Percentiles rank a stretch among this genome's conserved stretches.
These are phyloP conservation scores for Diaporthe humulicola DNA, from an alignment of 2,329 filamentous ascomycete species.

Conservation along the genomic window DNA sequence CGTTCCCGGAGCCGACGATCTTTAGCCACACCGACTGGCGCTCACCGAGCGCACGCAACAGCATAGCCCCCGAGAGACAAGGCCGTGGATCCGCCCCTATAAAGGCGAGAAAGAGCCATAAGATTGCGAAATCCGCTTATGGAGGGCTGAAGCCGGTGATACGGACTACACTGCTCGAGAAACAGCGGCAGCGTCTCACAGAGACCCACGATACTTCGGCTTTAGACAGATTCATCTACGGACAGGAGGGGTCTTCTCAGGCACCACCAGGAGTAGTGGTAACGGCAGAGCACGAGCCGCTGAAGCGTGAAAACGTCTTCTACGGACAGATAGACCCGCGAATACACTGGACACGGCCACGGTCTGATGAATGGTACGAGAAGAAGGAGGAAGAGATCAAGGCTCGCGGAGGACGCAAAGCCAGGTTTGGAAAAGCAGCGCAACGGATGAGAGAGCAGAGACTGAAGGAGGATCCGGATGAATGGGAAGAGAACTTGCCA, in stretches of 20 bases:
- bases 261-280: slow-evolving; percentile 41
- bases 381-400: slow-evolving; percentile 65
- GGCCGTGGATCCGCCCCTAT: neutral
- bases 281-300: slow-evolving; percentile 37
- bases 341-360: slow-evolving; percentile 59
- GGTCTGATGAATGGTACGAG: slow-evolving; percentile 59
- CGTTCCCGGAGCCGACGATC: neutral
- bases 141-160: neutral
- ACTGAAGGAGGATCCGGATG: slow-evolving; percentile 40
- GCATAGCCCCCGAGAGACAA: slow-evolving; percentile 3
- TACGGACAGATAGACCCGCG: slow-evolving; percentile 65
- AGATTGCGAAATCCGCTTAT: slow-evolving; percentile 1
- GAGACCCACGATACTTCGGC: slow-evolving; percentile 32
- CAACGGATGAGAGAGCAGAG: slow-evolving; percentile 53
- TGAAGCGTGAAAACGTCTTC: slow-evolving; percentile 45
- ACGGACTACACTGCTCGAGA: slow-evolving; percentile 34
- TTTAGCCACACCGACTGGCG: slow-evolving; percentile 25
- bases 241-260: slow-evolving; percentile 42
- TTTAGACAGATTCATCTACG: slow-evolving; percentile 47
- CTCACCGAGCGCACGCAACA: slow-evolving; percentile 18
- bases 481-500: slow-evolving; percentile 54
- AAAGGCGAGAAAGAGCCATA: slow-evolving; percentile 9
- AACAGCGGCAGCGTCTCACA: slow-evolving; percentile 32
- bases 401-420: slow-evolving; percentile 62
- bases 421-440: slow-evolving; percentile 61